Evolutionary conservation across 345 rosid species (phyloP).

Genomic region (Rubroshorea leprosula): DNA sequence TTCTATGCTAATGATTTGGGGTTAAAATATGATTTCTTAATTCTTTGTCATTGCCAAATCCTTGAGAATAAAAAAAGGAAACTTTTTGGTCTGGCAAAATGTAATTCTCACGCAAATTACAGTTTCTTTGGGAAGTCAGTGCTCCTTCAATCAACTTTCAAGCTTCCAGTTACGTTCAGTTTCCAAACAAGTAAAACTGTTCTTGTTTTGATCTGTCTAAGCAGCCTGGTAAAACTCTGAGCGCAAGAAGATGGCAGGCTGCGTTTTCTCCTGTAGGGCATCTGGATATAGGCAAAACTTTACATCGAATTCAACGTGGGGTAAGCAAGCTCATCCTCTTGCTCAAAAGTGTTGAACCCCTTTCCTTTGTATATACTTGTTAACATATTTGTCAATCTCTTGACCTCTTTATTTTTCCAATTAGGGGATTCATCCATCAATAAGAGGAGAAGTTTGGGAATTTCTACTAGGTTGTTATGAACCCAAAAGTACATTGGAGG

Average conservation of each 20-base stretch:
- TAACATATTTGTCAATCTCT: neutral
- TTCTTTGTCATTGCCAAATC: too few species aligned
- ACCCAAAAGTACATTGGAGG: conserved; percentile 81
- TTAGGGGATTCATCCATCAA: conserved; percentile 93
- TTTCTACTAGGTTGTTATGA: conserved; percentile 92
- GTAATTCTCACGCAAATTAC: too few species aligned
- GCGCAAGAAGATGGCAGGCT: conserved; percentile 95
- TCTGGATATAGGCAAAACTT: conserved; percentile 77
- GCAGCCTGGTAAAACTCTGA: conserved; percentile 97
- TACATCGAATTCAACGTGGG: conserved; percentile 76
- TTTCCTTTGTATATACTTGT: neutral
- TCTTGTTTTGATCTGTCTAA: conserved; percentile 17
- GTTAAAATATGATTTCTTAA: too few species aligned
- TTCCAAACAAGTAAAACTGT: neutral
- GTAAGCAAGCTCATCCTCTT: conserved; percentile 50
- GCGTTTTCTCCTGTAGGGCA: conserved; percentile 74
- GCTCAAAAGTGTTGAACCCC: neutral
- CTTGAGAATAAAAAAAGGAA: neutral
- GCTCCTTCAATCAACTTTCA: neutral
- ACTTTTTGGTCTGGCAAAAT: neutral
- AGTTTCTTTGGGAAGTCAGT: too few species aligned
- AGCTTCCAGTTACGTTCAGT: neutral
- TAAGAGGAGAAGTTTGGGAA: conserved; percentile 99
- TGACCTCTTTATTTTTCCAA: conserved; percentile 5
- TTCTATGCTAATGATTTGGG: too few species aligned